A percentile compares a stretch with the other conserved stretches of the same genome.
These are phyloP conservation scores for Vickermania ingenoplastis DNA, from an alignment of 208 protist species.

Conservation along the genomic window DNA sequence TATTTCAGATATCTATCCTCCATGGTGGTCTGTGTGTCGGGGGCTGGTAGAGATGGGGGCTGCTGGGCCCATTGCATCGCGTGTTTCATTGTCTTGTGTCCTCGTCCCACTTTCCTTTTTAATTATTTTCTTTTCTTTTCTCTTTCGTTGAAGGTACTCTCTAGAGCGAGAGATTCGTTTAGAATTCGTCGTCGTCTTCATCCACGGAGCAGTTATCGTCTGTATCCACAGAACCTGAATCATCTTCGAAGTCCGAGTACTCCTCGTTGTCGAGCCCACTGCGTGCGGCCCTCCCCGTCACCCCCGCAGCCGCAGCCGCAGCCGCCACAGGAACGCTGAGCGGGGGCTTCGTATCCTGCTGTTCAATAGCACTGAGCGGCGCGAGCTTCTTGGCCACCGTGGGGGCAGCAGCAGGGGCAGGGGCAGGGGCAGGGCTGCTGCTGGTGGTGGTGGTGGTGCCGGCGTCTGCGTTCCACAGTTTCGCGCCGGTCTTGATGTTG, in stretches of 20 bases:
- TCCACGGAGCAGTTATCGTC: constrained; percentile 65
- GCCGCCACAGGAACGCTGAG: constrained; percentile 1
- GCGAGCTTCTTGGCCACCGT: too few relatives aligned
- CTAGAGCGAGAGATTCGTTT: constrained; percentile 1
- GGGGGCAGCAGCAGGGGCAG: constrained; percentile 1
- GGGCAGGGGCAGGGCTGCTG: background rate
- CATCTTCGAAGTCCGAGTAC: constrained; percentile 77
- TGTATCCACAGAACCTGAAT: constrained; percentile 17
- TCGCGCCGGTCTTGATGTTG: constrained; percentile 72
- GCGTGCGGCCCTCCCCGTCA: constrained; percentile 7
- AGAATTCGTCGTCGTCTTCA: constrained; percentile 84
- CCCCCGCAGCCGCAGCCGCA: constrained; percentile 6
- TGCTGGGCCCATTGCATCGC: background rate
- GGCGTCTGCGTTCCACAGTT: too few relatives aligned
- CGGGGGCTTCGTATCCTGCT: background rate
- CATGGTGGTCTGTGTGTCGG: too few relatives aligned
- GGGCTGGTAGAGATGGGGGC: too few relatives aligned
- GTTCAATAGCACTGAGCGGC: background rate
- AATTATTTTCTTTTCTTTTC: constrained; percentile 7
- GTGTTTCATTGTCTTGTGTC: background rate
- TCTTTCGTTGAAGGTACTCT: constrained; percentile 1
- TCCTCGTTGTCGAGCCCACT: constrained; percentile 35
- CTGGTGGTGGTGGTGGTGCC: too few relatives aligned
- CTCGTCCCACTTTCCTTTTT: background rate
- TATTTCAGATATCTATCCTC: too few relatives aligned